Base-by-base conservation (phyloP, 257 asterid genomes). In the Verbascum thapsus region DNA sequence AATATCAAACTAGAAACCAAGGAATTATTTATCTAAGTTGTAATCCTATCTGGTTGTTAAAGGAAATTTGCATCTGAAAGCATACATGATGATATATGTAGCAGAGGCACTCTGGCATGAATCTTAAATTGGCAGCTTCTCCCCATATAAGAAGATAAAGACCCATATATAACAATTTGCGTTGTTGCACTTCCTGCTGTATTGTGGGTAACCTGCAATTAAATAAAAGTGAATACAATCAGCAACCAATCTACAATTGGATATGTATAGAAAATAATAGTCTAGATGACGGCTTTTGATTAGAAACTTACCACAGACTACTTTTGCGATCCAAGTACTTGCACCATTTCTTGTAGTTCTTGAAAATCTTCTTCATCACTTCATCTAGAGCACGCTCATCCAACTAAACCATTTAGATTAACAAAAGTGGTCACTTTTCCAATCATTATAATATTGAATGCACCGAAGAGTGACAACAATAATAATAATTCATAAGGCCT, bases 331-430 rank as follows among this genome's bases (percentile, higher is more conserved):
- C 94, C 82, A 88, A 71, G 76, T 85, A 88, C 64, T 85, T 88
- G 69, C 96, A 88, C 96, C 96, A 88, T 34, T 72, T 85, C 76
- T 83, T 88, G 81, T 88, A 88, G 75, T 88, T 88, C 74, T 88
- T 88, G 80, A 85, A 88, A 64, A 83, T 68, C 77, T 88, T 85
- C 78, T 68, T 88, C 96, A 81, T 77, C 56, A 83, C 83, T 65
- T 86, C 94, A 70, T 81, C 86, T 42, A 83, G 82, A 51, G 91
- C 90, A 17, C 94, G 85, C 56, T 85, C 91, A 66, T 85, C 94
- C 72, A 88, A 85, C 96, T 88, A 73, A 67, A 53, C 39, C 44
- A 70, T 58, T 10, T 15, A 44, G 10, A 10, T 35, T 61, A 49
- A 26, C 39, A 53, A 44, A 53, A 51, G 68, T 41, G 59, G 30